phyloP scores from a whole-genome alignment of 805 yeast species.

The Myxozyma nipponensis region DNA sequence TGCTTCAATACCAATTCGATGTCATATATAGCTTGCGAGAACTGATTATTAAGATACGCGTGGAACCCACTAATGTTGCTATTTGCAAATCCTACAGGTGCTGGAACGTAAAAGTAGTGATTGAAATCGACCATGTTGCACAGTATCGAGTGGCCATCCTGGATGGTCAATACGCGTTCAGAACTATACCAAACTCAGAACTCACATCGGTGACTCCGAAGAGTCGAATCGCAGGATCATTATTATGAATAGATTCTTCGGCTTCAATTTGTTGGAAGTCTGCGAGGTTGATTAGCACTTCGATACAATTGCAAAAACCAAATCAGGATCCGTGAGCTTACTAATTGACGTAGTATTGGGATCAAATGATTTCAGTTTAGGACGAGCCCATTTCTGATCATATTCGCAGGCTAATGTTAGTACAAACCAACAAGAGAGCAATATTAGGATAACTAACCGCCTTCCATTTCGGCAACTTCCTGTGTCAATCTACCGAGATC shows the following conservation, averaged over 20 bases:
- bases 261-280: conserved; percentile 92
- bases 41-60: conserved; percentile 41
- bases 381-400: conserved; percentile 53
- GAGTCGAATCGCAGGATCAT: conserved; percentile 60
- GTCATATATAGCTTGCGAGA: conserved; percentile 55
- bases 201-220: conserved; percentile 75
- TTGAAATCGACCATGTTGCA: conserved; percentile 85
- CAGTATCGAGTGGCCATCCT: conserved; percentile 78
- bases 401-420: conserved; percentile 9
- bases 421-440: background rate
- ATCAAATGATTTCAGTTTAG: conserved; percentile 48
- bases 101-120: conserved; percentile 90
- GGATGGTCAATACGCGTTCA: too few relatives aligned
- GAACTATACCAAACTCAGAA: background rate
- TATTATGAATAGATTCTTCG: conserved; percentile 70
- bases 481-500: conserved; percentile 48
- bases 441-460: conserved; percentile 8
- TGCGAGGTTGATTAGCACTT: background rate
- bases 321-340: conserved; percentile 3
- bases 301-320: background rate
- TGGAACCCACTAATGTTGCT: conserved; percentile 50
- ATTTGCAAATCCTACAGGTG: conserved; percentile 69
- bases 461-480: conserved; percentile 34
- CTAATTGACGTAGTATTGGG: conserved; percentile 48
- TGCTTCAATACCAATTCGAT: conserved; percentile 70